These are phyloP conservation scores for Melastoma malabathricum DNA, from an alignment of 345 rosid genomes.

Conservation along the genomic window DNA sequence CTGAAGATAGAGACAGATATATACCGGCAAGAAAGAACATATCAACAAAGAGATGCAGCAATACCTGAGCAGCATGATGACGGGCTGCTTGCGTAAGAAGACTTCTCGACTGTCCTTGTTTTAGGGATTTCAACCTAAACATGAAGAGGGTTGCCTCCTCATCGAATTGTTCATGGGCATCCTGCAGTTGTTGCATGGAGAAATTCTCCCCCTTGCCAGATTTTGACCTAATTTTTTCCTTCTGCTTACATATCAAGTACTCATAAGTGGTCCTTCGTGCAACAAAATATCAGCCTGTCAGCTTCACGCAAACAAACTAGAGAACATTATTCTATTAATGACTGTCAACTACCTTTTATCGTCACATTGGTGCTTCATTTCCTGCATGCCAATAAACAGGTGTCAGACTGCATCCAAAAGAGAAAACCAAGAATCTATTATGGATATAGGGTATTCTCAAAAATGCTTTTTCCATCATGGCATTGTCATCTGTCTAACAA, in stretches of 20 bases:
- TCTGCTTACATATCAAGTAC: conserved; percentile 42
- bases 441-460: too few species aligned
- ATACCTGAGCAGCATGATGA: conserved; percentile 99
- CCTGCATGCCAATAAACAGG: conserved; percentile 34
- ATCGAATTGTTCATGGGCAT: conserved; percentile 71
- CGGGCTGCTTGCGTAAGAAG: conserved; percentile 95
- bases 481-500: too few species aligned
- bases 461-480: too few species aligned
- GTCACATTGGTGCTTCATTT: conserved; percentile 89
- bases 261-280: conserved; percentile 54
- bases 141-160: conserved; percentile 80
- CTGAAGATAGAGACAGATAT: too few species aligned
- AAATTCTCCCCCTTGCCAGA: conserved; percentile 60
- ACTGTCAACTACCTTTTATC: conserved; percentile 57
- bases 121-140: conserved; percentile 81
- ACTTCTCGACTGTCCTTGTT: conserved; percentile 93
- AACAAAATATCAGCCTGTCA: conserved; percentile 7
- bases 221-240: conserved; percentile 67
- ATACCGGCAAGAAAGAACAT: neutral
- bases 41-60: neutral
- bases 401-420: too few species aligned
- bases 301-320: too few species aligned
- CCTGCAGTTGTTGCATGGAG: conserved; percentile 51
- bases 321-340: neutral
- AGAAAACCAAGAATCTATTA: too few species aligned